Evolutionary conservation across 2,329 filamentous ascomycete genomes (phyloP), one percentile per base, ranked within the genome.

Genomic region (Penicillium paneum): DNA sequence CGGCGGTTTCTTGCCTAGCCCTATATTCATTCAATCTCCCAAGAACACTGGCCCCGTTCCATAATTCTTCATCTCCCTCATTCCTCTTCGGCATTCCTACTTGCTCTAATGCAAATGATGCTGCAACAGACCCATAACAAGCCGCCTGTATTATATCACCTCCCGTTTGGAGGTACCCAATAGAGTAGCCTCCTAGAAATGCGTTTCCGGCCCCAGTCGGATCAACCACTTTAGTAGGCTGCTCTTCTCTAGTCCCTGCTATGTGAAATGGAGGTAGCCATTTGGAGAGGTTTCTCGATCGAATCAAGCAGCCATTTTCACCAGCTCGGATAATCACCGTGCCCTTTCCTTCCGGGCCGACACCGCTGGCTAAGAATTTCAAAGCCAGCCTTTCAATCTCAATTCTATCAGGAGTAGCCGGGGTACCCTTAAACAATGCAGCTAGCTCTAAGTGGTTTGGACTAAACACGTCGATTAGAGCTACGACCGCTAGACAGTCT

Each of bases 361-460:
- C 60, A 24, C 56, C 56, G n/a, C 34, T 52, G 12, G 35, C 38
- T 36, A 65, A n/a, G 0, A 63, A 32, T 2, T 21, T 46, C 2
- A 13, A 41, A 7, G 53, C 61, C 8, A 65, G 8, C 7, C 42
- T 39, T 32, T 63, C 61, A 12, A 65, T 62, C 15, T 35, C 52
- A 1, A 7, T 3, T 11, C 41, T 61, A n/a, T 52, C 21, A 2
- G 38, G 15, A 4, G 32, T 10, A 11, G 28, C 36, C 1, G 39
- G 26, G 1, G 46, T 8, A 1, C 56, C 29, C 49, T 52, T 39
- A 35, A 63, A 72, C 0, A 71, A 44, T 1, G 24, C 52, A 13
- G 60, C 57, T 6, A 74, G 52, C 39, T 74, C 72, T n/a, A 74
- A 61, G 41, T 74, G 72, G 49, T 75, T 74, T 3, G 72, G 73